Base-by-base conservation (phyloP, 306 rosid genomes). In the Benincasa hispida region DNA sequence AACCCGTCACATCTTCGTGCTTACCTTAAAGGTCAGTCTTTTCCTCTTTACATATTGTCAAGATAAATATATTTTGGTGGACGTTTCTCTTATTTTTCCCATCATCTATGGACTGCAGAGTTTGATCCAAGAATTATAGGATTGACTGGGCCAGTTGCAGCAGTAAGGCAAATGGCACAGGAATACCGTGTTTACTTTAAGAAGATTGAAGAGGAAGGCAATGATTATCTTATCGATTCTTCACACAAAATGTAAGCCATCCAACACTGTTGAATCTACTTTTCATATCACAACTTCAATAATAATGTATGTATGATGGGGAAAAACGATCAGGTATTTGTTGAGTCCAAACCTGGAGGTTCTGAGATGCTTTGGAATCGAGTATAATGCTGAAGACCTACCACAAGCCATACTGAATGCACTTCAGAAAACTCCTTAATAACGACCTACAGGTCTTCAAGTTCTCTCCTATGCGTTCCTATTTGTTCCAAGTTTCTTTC, bases 161-260 rank as follows among this genome's bases (percentile, higher is more conserved):
- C 98, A 78, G 37, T 88, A 77, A 85, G 97, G 89, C 93, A 91
- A 87, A 86, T 93, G 89, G 94, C 98, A 21, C 98, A 91, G 82
- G 93, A 91, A 77, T 91, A 87, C 72, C 93, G 97, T 6, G 89
- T 88, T 74, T 91, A 77, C 80, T 93, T 88, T 72, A 91, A 80
- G 81, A 87, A 86, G 88, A 81, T 93, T 24, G 96, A 91, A 81
- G 98, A 93, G 75, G 98, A 93, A 12, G 89, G 93, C 8, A 87
- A 78, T 59, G 98, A 93, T 83, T 93, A 93, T 85, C 98, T 93
- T 65, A 89, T 91, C 48, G 98, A 93, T 67, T 83, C 88, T 83
- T 89, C 96, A 53, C 98, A 93, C 79, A 88, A 77, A 86, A 88
- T 91, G 98, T 93, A 90, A 84, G 93, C 65, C 32, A 61, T 28